Evolutionary conservation across 331 rosid genomes (phyloP).

Genomic region (Malus hybrid): DNA sequence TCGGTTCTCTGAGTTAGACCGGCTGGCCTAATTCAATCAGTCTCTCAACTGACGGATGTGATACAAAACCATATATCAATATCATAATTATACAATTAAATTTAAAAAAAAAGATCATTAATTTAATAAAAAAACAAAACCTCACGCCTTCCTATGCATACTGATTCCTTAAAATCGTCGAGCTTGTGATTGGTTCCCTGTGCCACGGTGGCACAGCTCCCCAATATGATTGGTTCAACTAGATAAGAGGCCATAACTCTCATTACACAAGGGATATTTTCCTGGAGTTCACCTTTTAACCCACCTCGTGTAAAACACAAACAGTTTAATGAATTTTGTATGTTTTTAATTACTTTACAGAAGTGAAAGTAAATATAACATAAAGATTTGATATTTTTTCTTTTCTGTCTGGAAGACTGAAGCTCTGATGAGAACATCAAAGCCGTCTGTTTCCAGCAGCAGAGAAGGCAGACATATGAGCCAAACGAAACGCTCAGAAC

Average conservation of each 20-base stretch:
- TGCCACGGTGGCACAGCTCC: slow-evolving; percentile 54
- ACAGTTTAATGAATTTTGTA: neutral
- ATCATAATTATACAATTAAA: neutral
- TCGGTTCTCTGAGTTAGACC: neutral
- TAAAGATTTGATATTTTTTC: slow-evolving; percentile 26
- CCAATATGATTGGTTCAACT: slow-evolving; percentile 64
- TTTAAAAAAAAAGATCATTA: neutral
- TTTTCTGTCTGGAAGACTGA: slow-evolving; percentile 38
- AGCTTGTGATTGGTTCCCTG: slow-evolving; percentile 64
- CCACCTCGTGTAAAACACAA: slow-evolving; percentile 36
- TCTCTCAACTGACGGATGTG: neutral
- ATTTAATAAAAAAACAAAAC: neutral
- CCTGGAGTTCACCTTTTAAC: slow-evolving; percentile 17
- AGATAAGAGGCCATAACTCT: slow-evolving; percentile 27
- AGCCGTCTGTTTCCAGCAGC: slow-evolving; percentile 50
- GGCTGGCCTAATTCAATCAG: neutral
- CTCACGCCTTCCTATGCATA: slow-evolving; percentile 3
- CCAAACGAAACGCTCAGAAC: slow-evolving; percentile 50
- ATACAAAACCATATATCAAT: slow-evolving; percentile 22
- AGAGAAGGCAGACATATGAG: slow-evolving; percentile 31
- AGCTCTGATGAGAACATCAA: slow-evolving; percentile 40
- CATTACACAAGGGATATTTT: slow-evolving; percentile 36
- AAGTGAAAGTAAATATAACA: slow-evolving; percentile 2
- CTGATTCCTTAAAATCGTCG: slow-evolving; percentile 91
- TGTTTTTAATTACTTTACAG: neutral